Conservation (phyloP, 805 yeast species). For the Candida glaebosa region DNA sequence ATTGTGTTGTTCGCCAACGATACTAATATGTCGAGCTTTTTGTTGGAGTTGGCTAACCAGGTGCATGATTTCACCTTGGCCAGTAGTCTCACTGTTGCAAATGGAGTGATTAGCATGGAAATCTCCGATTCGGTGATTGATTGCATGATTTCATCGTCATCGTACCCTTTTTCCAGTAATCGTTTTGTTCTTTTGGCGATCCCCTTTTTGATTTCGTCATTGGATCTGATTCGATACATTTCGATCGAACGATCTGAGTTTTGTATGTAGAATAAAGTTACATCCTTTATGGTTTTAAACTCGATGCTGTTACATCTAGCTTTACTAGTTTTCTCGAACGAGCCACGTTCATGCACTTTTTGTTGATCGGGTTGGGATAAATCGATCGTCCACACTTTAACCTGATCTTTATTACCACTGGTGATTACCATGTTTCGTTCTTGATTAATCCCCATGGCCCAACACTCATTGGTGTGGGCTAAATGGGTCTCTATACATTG, state of each 20-base stretch:
- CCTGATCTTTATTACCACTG: constrained; percentile 75
- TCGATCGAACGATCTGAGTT: constrained; percentile 82
- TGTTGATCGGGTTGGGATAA: constrained; percentile 48
- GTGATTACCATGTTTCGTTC: constrained; percentile 53
- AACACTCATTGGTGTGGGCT: constrained; percentile 91
- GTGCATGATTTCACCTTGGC: constrained; percentile 61
- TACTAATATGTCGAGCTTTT: constrained; percentile 55
- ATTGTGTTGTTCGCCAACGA: constrained; percentile 72
- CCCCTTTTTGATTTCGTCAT: constrained; percentile 77
- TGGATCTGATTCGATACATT: constrained; percentile 69
- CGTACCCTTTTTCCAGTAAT: constrained; percentile 64
- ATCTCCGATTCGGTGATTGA: constrained; percentile 44
- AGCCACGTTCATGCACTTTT: constrained; percentile 54
- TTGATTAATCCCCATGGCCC: constrained; percentile 63
- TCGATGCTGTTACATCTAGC: constrained; percentile 61
- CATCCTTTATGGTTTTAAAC: constrained; percentile 40
- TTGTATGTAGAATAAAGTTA: constrained; percentile 62
- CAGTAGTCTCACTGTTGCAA: constrained; percentile 60
- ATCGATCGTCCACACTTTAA: constrained; percentile 80
- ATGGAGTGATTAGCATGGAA: constrained; percentile 63
- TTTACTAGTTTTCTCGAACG: constrained; percentile 71
- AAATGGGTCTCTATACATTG: constrained; percentile 93
- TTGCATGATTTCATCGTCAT: constrained; percentile 50
- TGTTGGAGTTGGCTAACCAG: constrained; percentile 55
- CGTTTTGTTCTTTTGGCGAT: constrained; percentile 74